These are phyloP conservation scores for Cubamyces sp. DNA, from an alignment of 768 basidiomycete genomes.

Conservation along the genomic window DNA sequence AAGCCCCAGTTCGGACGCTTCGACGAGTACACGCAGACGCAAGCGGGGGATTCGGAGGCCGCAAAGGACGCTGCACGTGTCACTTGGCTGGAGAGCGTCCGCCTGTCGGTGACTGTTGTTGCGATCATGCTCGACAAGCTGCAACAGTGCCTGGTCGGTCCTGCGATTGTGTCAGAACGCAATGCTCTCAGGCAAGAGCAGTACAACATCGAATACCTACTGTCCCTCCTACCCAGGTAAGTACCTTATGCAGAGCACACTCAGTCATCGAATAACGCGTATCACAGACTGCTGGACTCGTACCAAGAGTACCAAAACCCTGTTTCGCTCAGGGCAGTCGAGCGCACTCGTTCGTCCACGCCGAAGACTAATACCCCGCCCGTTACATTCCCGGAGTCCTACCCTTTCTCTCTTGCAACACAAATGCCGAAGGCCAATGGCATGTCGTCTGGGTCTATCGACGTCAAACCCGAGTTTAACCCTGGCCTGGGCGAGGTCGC, in stretches of 20 bases:
- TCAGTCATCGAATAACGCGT: no score
- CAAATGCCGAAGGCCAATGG: slow-evolving; percentile 59
- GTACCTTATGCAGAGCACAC: slow-evolving; percentile 24
- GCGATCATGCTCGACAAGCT: slow-evolving; percentile 91
- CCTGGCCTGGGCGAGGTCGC: slow-evolving; percentile 85
- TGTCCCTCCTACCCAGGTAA: slow-evolving; percentile 83
- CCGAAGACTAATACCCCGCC: slow-evolving; percentile 64
- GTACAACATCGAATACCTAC: slow-evolving; percentile 86
- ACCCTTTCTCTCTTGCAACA: slow-evolving; percentile 85
- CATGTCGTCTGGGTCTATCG: slow-evolving; percentile 35
- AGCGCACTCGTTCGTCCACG: slow-evolving; percentile 61
- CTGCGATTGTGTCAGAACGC: slow-evolving; percentile 62
- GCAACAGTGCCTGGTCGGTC: slow-evolving; percentile 76
- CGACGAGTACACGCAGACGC: slow-evolving; percentile 75
- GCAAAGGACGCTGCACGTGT: slow-evolving; percentile 76
- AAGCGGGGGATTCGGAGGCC: slow-evolving; percentile 66
- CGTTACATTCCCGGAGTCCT: slow-evolving; percentile 90
- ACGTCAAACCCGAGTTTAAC: slow-evolving; percentile 62
- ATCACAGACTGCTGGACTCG: slow-evolving; percentile 75
- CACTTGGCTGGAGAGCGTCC: slow-evolving; percentile 85
- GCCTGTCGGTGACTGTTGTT: slow-evolving; percentile 88
- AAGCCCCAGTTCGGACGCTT: slow-evolving; percentile 93
- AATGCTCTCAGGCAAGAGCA: slow-evolving; percentile 76
- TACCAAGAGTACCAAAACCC: slow-evolving; percentile 82
- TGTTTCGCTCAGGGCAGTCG: slow-evolving; percentile 68